These are phyloP conservation scores for Penicillium desertorum DNA, from an alignment of 495 filamentous ascomycete species.

Conservation along the genomic window DNA sequence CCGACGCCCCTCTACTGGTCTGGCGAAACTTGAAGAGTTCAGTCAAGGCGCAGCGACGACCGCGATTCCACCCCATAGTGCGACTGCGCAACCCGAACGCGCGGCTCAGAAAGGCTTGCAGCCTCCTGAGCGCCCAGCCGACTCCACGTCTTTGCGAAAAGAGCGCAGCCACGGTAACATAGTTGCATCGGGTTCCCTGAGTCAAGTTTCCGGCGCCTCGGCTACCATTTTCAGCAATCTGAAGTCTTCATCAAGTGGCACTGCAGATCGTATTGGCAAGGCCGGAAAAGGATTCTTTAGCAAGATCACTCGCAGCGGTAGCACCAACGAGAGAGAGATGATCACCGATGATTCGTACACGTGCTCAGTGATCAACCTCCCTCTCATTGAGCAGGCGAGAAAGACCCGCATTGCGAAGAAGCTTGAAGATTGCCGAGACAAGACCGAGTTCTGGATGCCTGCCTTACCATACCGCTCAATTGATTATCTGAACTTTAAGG, in stretches of 20 bases:
- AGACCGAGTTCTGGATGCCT: slow-evolving; percentile 97
- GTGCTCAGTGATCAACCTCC: slow-evolving; percentile 73
- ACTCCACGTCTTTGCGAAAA: slow-evolving; percentile 40
- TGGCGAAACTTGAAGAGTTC: slow-evolving; percentile 45
- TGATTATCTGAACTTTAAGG: slow-evolving; percentile 89
- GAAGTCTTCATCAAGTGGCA: slow-evolving; percentile 67
- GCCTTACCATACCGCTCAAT: slow-evolving; percentile 88
- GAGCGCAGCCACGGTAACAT: slow-evolving; percentile 51
- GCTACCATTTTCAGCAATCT: slow-evolving; percentile 69
- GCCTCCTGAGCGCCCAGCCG: slow-evolving; percentile 53
- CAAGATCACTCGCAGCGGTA: slow-evolving; percentile 69
- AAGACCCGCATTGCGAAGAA: slow-evolving; percentile 81
- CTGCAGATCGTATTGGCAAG: slow-evolving; percentile 68
- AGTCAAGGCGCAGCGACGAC: slow-evolving; percentile 29
- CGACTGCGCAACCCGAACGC: slow-evolving; percentile 61
- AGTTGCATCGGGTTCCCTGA: slow-evolving; percentile 57
- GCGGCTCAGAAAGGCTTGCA: slow-evolving; percentile 39
- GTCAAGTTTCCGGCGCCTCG: slow-evolving; percentile 60
- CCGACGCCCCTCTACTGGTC: slow-evolving; percentile 46
- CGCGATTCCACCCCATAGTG: slow-evolving; percentile 49
- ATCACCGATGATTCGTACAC: slow-evolving; percentile 75
- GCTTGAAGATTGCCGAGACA: slow-evolving; percentile 78
- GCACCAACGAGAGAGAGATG: slow-evolving; percentile 65
- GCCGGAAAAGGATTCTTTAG: slow-evolving; percentile 77
- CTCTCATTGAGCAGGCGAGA: slow-evolving; percentile 81